Conservation (phyloP, 208 protist genomes). For the Acanthamoeba castellanii region DNA sequence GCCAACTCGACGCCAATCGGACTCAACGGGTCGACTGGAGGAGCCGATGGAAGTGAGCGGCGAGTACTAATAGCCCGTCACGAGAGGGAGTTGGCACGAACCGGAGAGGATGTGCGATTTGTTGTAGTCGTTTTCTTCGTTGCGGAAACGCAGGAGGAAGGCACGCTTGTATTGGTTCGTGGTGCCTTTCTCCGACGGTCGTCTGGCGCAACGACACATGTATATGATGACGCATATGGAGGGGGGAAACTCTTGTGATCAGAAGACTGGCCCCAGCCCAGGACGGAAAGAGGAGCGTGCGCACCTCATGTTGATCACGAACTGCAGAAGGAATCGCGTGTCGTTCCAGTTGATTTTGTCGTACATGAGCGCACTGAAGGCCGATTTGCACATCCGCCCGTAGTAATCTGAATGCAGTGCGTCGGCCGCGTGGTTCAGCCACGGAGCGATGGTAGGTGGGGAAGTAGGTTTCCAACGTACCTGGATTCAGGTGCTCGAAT, state of each 20-base stretch:
- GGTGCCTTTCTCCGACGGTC: not conserved
- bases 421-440: too few species aligned
- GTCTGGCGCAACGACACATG: not conserved
- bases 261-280: too few species aligned
- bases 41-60: not conserved
- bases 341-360: conserved; percentile 51
- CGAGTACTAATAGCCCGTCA: too few species aligned
- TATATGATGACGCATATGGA: too few species aligned
- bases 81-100: not conserved
- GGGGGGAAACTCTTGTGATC: too few species aligned
- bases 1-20: not conserved
- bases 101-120: not conserved
- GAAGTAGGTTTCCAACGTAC: not conserved
- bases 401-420: not conserved
- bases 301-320: not conserved
- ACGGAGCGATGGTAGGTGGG: too few species aligned
- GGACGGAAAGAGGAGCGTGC: not conserved
- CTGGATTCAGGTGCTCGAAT: conserved; percentile 1
- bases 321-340: not conserved
- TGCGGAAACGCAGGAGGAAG: not conserved
- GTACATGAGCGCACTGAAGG: not conserved
- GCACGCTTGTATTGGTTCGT: not conserved
- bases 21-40: not conserved
- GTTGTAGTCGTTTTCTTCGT: conserved; percentile 32
- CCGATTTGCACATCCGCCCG: not conserved